Base-by-base conservation (phyloP, 345 rosid species). In the Crucihimalaya himalaica region DNA sequence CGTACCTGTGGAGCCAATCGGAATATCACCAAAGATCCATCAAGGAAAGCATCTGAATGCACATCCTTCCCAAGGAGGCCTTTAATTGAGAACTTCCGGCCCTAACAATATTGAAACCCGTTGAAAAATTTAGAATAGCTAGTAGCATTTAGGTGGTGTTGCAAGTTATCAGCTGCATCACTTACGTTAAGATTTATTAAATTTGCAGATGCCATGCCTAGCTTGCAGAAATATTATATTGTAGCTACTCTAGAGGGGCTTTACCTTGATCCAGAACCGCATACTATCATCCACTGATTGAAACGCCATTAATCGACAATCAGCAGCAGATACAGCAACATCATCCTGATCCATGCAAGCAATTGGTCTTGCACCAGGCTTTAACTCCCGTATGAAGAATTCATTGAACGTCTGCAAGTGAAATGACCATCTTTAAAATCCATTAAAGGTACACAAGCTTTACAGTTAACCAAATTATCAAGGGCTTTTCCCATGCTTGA, bases 261-360 rank as follows among this genome's bases (percentile, higher is more conserved):
- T 64, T 80, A 94, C 98, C 98, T 94, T 94, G 72, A 94, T 87
- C 98, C 98, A 94, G 80, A 91, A 81, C 81, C 95, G 69, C 9
- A 66, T 81, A 73, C 97, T 79, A 52, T 94, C 96, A 63, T 87
- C 88, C 13, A 69, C 79, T 0, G 87, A 83, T 42, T 85, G 86
- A 73, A 94, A 94, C 21, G 95, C 95, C 84, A 83, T 89, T 71
- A 94, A 77, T 66, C 98, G 96, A 75, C 96, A 72, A 80, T 94
- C 98, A 69, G 95, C 98, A 57, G 86, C 95, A 76, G 93, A 89
- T 39, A 86, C 82, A 25, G 98, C 96, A 59, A 89, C 70, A 71
- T 87, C 91, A 53, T 89, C 89, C 58, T 47, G 79, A 59, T 88
- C 90, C 59, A 67, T 1, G 45, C 53, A 82, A n/a, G 96, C 89